A percentile compares a stretch with the other conserved stretches of the same genome.
Evolutionary conservation across 2,329 filamentous ascomycete genomes (phyloP).

Genomic region (Corinectria fuckeliana): DNA sequence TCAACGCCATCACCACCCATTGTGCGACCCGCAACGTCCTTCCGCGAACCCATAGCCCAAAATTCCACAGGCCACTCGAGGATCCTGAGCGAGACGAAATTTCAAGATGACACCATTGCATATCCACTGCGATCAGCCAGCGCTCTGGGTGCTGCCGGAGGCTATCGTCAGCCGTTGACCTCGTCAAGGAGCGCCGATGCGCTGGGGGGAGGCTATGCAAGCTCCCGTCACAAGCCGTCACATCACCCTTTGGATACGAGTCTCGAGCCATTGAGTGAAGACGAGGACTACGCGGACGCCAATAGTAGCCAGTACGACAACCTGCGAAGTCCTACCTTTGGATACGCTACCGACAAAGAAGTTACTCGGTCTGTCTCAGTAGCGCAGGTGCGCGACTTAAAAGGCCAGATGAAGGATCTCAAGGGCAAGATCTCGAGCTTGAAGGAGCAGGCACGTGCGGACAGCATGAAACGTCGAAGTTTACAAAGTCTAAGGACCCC

Average conservation of each 20-base stretch:
- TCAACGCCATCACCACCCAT: constrained; percentile 61
- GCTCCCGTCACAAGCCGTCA: constrained; percentile 46
- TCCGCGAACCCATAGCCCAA: constrained; percentile 29
- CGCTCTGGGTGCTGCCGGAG: constrained; percentile 65
- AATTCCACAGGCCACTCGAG: constrained; percentile 36
- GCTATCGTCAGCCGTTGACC: constrained; percentile 59
- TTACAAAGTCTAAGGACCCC: constrained; percentile 76
- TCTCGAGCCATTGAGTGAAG: constrained; percentile 63
- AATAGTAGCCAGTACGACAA: constrained; percentile 35
- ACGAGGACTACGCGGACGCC: constrained; percentile 47
- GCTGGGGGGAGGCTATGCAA: constrained; percentile 40
- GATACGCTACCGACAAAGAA: constrained; percentile 52
- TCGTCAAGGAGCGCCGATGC: constrained; percentile 53
- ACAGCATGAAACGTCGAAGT: constrained; percentile 79
- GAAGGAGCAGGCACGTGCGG: constrained; percentile 78
- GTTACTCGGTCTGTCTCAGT: constrained; percentile 73
- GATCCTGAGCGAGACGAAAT: constrained; percentile 43
- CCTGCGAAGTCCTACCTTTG: constrained; percentile 54
- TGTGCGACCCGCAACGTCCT: constrained; percentile 37
- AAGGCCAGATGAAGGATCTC: constrained; percentile 84
- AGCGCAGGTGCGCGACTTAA: constrained; percentile 75
- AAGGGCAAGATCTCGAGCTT: constrained; percentile 85
- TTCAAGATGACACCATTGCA: constrained; percentile 38
- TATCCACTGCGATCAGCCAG: constrained; percentile 67
- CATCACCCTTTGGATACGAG: constrained; percentile 49